Percentiles rank a stretch among this genome's conserved stretches.
Conservation (phyloP, 176 grass and related monocot genomes). For the Saccharum spontaneum region DNA sequence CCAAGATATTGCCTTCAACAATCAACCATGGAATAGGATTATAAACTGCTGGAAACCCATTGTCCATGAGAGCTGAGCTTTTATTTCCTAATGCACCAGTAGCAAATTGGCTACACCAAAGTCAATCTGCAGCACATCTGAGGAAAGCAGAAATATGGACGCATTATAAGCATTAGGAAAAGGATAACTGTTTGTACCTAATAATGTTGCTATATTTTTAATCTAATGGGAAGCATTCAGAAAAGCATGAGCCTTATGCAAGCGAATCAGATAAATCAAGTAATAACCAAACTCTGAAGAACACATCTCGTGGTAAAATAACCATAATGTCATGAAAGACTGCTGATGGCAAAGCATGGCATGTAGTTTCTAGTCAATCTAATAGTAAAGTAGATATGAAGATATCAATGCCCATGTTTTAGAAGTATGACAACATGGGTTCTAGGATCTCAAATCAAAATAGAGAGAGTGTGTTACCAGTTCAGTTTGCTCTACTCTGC, state of each 20-base stretch:
- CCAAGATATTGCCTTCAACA: not conserved
- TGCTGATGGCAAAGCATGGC: not conserved
- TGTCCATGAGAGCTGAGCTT: not conserved
- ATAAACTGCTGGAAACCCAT: not conserved
- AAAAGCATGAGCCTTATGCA: not conserved
- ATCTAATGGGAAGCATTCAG: not conserved
- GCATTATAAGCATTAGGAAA: not conserved
- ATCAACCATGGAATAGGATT: not conserved
- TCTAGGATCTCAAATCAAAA: not conserved
- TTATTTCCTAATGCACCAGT: not conserved
- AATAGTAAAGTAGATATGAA: not conserved
- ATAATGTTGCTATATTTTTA: not conserved
- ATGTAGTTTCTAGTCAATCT: not conserved
- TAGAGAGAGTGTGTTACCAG: not conserved
- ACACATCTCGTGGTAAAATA: not conserved
- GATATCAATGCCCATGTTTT: not conserved
- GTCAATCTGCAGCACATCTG: not conserved
- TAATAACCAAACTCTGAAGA: constrained; percentile 2
- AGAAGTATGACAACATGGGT: not conserved
- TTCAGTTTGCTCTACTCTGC: not conserved
- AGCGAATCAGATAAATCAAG: not conserved
- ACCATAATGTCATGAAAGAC: not conserved
- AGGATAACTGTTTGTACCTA: not conserved
- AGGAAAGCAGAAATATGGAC: not conserved
- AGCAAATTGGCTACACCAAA: not conserved